phyloP scores from a whole-genome alignment of 1,284 basidiomycete genomes.

The Puccinia hordei region DNA sequence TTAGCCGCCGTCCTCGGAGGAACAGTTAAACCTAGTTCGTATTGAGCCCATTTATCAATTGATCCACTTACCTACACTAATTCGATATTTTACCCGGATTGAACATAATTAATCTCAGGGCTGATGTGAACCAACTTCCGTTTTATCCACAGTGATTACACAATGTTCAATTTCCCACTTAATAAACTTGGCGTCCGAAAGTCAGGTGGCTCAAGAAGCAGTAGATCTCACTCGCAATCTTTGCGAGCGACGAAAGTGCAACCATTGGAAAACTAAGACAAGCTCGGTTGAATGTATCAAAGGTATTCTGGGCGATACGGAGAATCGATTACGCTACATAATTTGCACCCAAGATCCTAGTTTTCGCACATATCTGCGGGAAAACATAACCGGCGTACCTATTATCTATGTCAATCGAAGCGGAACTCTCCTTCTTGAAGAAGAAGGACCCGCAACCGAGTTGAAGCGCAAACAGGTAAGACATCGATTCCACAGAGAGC shows the following conservation, averaged over 20 bases:
- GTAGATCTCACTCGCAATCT: conserved; percentile 12
- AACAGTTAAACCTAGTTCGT: conserved; percentile 37
- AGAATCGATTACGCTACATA: conserved; percentile 38
- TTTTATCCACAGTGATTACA: conserved; percentile 36
- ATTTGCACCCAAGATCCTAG: conserved; percentile 18
- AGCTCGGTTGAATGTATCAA: conserved; percentile 43
- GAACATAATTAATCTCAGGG: not conserved
- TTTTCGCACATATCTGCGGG: conserved; percentile 28
- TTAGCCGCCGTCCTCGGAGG: conserved; percentile 37
- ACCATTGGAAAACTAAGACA: conserved; percentile 38
- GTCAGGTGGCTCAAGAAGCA: conserved; percentile 42
- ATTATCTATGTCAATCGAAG: conserved; percentile 30
- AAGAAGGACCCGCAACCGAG: conserved; percentile 37
- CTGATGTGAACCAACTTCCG: not conserved
- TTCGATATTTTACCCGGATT: not conserved
- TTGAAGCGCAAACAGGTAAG: conserved; percentile 35
- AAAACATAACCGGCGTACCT: conserved; percentile 29
- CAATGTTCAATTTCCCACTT: conserved; percentile 41
- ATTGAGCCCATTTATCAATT: not conserved
- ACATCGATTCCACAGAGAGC: not conserved
- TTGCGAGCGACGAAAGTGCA: conserved; percentile 43
- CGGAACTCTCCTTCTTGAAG: conserved; percentile 22
- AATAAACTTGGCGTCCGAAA: conserved; percentile 27
- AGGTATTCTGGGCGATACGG: conserved; percentile 33
- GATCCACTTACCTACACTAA: not conserved